Evolutionary conservation across 176 grass and related monocot species (phyloP).

Genomic region (Oropetium thomaeum): DNA sequence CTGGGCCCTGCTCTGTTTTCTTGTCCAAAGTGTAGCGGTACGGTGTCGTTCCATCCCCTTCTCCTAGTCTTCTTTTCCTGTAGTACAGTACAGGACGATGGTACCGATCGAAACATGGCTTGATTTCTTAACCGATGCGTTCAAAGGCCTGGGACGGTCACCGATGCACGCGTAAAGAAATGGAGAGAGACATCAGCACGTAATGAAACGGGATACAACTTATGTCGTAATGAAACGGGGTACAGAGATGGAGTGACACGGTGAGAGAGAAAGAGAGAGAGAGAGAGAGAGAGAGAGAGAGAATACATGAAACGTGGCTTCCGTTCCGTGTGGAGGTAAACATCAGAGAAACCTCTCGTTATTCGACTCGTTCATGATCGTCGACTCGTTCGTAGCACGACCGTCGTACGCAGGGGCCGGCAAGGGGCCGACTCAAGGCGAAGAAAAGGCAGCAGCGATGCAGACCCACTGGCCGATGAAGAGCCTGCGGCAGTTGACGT

Average conservation of each 20-base stretch:
- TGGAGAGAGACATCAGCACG: background rate
- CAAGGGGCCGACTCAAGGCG: too few species aligned
- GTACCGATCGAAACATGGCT: too few species aligned
- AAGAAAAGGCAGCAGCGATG: background rate
- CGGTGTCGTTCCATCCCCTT: background rate
- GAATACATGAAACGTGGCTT: too few species aligned
- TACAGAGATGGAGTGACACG: background rate
- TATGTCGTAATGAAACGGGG: background rate
- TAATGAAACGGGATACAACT: background rate
- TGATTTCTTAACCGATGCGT: background rate
- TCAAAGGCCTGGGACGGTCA: too few species aligned
- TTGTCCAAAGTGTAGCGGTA: background rate
- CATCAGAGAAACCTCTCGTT: background rate
- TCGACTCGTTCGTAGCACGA: background rate
- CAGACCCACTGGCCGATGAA: constrained; percentile 57
- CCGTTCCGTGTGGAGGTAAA: background rate
- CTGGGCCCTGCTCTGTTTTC: background rate
- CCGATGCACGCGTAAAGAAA: background rate
- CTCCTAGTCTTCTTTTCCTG: too few species aligned
- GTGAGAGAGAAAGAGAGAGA: too few species aligned
- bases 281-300: too few species aligned
- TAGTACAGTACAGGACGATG: too few species aligned
- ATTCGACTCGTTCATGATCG: background rate
- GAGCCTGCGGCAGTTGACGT: constrained; percentile 35
- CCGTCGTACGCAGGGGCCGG: background rate